Evolutionary conservation across 169 alveolate species (phyloP).

Genomic region (Eimeria falciformis): DNA sequence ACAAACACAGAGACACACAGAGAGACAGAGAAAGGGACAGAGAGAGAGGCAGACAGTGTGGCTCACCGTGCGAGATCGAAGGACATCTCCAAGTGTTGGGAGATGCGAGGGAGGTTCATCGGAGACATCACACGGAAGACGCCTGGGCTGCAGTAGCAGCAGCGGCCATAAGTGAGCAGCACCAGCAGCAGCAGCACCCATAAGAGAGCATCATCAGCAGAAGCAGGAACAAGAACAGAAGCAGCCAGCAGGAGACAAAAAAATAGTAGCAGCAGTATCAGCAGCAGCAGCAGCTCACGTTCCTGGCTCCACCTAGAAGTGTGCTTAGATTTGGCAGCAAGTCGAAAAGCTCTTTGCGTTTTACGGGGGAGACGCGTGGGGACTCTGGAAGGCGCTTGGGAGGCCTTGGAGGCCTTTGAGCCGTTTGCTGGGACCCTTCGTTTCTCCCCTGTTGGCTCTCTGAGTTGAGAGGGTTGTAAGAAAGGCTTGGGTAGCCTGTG

Average conservation of each 20-base stretch:
- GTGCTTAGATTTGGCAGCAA: background rate
- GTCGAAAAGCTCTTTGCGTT: background rate
- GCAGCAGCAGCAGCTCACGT: slow-evolving; percentile 7
- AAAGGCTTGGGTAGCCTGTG: background rate
- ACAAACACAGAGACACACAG: background rate
- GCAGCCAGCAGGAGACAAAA: background rate
- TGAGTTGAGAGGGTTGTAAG: slow-evolving; percentile 5
- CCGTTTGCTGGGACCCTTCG: background rate
- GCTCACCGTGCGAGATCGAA: slow-evolving; percentile 5
- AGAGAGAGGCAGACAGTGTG: background rate
- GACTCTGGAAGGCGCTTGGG: background rate
- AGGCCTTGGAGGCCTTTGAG: background rate
- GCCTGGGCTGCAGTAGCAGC: background rate
- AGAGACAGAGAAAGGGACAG: background rate
- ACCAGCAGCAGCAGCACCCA: background rate
- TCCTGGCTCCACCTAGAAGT: background rate
- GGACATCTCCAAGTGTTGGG: slow-evolving; percentile 21
- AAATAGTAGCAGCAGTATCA: background rate
- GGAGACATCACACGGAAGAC: background rate
- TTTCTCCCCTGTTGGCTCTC: background rate
- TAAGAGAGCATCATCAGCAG: too few species aligned
- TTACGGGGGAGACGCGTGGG: background rate
- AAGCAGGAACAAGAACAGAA: background rate
- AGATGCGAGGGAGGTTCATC: background rate
- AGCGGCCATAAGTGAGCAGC: background rate